Conservation (phyloP, 495 filamentous ascomycete species). For the Barbatosphaeria neglecta region DNA sequence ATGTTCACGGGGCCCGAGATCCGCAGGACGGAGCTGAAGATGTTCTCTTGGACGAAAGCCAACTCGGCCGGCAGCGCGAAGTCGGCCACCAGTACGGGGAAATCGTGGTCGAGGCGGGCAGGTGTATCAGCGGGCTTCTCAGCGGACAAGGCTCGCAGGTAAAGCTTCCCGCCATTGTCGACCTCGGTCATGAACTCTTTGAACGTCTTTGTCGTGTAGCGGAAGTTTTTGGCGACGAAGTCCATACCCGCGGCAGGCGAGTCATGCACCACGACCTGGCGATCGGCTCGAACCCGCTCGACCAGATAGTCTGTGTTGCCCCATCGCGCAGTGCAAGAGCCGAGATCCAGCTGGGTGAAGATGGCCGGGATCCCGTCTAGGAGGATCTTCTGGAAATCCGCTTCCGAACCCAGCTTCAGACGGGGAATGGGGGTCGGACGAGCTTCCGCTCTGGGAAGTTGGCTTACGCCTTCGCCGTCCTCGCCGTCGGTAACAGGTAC, state of each 20-base stretch:
- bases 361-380: slow-evolving; percentile 50
- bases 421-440: slow-evolving; percentile 29
- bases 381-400: slow-evolving; percentile 46
- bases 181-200: slow-evolving; percentile 55
- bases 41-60: slow-evolving; percentile 41
- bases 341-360: slow-evolving; percentile 53
- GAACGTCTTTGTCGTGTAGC: slow-evolving; percentile 58
- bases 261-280: slow-evolving; percentile 61
- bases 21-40: slow-evolving; percentile 71
- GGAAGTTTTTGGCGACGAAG: slow-evolving; percentile 74
- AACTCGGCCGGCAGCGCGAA: slow-evolving; percentile 60
- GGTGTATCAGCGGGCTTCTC: slow-evolving; percentile 56
- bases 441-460: neutral
- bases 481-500: slow-evolving; percentile 13
- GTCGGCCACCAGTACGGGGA: slow-evolving; percentile 54
- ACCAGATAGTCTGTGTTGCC: slow-evolving; percentile 57
- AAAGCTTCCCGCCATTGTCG: slow-evolving; percentile 47
- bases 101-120: slow-evolving; percentile 57
- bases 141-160: slow-evolving; percentile 62
- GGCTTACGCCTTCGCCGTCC: neutral
- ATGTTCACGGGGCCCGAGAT: slow-evolving; percentile 75
- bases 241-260: slow-evolving; percentile 55
- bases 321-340: slow-evolving; percentile 57
- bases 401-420: slow-evolving; percentile 30
- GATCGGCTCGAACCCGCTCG: slow-evolving; percentile 48